Conservation (phyloP, 2,329 filamentous ascomycete genomes). For the Sphaceloma murrayae region DNA sequence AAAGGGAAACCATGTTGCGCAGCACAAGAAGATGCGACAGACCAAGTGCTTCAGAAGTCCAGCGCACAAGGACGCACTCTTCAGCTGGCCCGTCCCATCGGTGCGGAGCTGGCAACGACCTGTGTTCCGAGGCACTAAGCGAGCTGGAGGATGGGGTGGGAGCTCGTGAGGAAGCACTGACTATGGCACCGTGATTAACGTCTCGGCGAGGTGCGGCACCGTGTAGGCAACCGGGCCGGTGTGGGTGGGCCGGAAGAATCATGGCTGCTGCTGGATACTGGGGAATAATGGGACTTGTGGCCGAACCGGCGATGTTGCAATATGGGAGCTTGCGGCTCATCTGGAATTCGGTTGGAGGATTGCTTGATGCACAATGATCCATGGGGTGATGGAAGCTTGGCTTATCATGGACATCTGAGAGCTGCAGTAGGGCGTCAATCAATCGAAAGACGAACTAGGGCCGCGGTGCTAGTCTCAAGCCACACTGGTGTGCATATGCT, state of each 20-base stretch:
- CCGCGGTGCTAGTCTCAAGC: slow-evolving; percentile 6
- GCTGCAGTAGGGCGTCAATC: slow-evolving; percentile 12
- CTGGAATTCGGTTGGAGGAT: slow-evolving; percentile 4
- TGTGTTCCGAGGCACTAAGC: slow-evolving; percentile 2
- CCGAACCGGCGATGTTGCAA: slow-evolving; percentile 11
- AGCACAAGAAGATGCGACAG: slow-evolving; percentile 11
- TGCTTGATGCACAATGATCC: slow-evolving; percentile 14
- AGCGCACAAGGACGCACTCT: not conserved
- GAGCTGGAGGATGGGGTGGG: slow-evolving; percentile 9
- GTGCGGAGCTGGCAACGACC: not conserved
- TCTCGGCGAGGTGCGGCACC: slow-evolving; percentile 11
- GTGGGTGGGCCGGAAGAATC: not conserved
- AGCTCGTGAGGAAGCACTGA: slow-evolving; percentile 12
- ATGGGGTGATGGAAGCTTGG: slow-evolving; percentile 13
- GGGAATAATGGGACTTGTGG: slow-evolving; percentile 4
- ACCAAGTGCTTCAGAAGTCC: slow-evolving; percentile 7
- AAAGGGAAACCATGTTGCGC: not conserved
- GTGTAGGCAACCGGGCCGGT: slow-evolving; percentile 7
- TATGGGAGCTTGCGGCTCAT: slow-evolving; percentile 4
- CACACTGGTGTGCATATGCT: slow-evolving; percentile 4
- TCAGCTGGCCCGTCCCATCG: not conserved
- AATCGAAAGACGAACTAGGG: slow-evolving; percentile 8
- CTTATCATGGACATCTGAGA: slow-evolving; percentile 6
- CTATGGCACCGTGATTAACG: slow-evolving; percentile 12
- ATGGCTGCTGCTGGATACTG: not conserved